Evolutionary conservation across 768 basidiomycete genomes (phyloP), one percentile per base, ranked within the genome.

Genomic region (Stropharia rugosoannulata): DNA sequence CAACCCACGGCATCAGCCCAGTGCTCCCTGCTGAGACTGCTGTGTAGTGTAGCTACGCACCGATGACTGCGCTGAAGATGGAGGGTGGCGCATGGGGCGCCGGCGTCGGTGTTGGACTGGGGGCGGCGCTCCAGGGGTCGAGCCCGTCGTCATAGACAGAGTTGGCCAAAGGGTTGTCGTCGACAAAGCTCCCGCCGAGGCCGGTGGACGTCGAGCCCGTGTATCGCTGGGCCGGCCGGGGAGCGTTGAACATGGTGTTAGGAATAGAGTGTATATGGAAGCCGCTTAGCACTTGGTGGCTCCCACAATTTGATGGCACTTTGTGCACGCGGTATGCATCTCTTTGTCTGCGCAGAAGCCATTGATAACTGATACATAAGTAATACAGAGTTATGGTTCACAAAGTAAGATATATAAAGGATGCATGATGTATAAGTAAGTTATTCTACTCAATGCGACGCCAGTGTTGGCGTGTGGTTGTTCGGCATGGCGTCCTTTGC

Each of bases 161-260:
- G 64, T 72, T 79, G 18, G 84, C 77, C 29, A 93, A 78, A 2
- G 90, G 90, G 65, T 92, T 84, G 61, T 90, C 86, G 62, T 85
- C 85, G 19, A 90, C 86, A 67, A 85, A 89, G 69, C 86, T 90
- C 42, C 76, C 82, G 29, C 86, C 86, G 57, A 91, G 80, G 40
- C 83, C 83, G 39, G 77, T 75, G 2, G 86, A 76, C 16, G 78
- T 76, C 36, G 59, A 57, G 19, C 77, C 73, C 46, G 78, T 76
- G 64, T 92, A 90, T 57, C 86, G 77, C 62, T 88, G 89, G 22
- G 79, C 82, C 40, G 85, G 83, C 49, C 91, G 81, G 51, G 90
- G 90, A 49, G 89, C 81, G 76, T 93, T 93, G 78, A 93, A 93
- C 90, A 93, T 93, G 52, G 65, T 74, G 22, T 22, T 46, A n/a